These are phyloP conservation scores for Sutorius eximius DNA, from an alignment of 1,284 basidiomycete species.

Conservation along the genomic window DNA sequence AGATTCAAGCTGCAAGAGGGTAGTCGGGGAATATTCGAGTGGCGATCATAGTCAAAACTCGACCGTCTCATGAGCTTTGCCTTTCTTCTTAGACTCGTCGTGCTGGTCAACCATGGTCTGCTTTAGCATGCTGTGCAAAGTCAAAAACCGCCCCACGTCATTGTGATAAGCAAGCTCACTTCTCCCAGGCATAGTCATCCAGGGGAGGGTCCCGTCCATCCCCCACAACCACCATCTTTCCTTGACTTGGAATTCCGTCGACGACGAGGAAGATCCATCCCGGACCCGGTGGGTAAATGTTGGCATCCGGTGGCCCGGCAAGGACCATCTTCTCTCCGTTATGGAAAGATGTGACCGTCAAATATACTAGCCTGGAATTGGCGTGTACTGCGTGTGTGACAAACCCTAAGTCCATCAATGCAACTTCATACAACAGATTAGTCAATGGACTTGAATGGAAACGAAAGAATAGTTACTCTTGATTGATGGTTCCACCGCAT, in stretches of 20 bases:
- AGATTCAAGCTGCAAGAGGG: neutral
- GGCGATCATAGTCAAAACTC: slow-evolving; percentile 1
- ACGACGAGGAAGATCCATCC: slow-evolving; percentile 75
- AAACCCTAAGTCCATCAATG: slow-evolving; percentile 76
- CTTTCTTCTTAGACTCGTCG: slow-evolving; percentile 40
- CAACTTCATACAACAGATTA: slow-evolving; percentile 45
- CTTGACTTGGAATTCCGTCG: slow-evolving; percentile 68
- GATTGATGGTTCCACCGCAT: slow-evolving; percentile 30
- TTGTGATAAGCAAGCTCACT: slow-evolving; percentile 46
- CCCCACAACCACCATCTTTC: slow-evolving; percentile 69
- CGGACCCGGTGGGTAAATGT: slow-evolving; percentile 79
- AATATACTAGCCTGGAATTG: slow-evolving; percentile 74
- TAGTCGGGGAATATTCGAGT: neutral
- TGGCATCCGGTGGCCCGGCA: slow-evolving; percentile 59
- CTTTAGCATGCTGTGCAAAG: slow-evolving; percentile 37
- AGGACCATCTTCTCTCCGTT: slow-evolving; percentile 44
- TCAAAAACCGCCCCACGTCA: slow-evolving; percentile 11
- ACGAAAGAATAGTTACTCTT: slow-evolving; percentile 32
- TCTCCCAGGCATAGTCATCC: slow-evolving; percentile 52
- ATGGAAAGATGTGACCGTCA: slow-evolving; percentile 41
- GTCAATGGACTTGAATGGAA: neutral
- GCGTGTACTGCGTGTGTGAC: slow-evolving; percentile 79
- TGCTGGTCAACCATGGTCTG: slow-evolving; percentile 55
- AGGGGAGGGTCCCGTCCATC: slow-evolving; percentile 59
- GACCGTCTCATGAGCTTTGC: slow-evolving; percentile 18